These are phyloP conservation scores for Lipomyces sp. DNA, from an alignment of 805 yeast genomes.

Conservation along the genomic window DNA sequence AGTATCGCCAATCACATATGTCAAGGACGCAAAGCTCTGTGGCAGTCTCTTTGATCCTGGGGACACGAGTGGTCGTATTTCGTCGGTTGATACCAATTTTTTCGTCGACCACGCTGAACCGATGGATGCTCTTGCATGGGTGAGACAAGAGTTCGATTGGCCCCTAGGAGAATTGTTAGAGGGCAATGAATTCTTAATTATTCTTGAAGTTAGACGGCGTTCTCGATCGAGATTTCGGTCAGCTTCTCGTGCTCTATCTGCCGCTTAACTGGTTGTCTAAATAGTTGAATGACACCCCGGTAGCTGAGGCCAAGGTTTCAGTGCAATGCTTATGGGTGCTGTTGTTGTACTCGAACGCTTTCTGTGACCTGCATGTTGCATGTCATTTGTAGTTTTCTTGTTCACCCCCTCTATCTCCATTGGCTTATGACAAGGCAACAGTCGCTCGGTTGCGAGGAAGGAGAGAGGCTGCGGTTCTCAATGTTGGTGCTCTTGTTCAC, in stretches of 20 bases:
- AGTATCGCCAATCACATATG: conserved; percentile 2
- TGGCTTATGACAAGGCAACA: too few species aligned
- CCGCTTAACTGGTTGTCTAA: not conserved
- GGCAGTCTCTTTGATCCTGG: conserved; percentile 8
- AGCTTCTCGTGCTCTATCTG: conserved; percentile 6
- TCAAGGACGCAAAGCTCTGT: conserved; percentile 8
- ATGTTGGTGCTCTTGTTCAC: too few species aligned
- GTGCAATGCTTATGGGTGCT: conserved; percentile 7
- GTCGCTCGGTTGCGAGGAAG: too few species aligned
- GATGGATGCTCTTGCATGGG: conserved; percentile 9
- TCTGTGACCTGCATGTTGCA: too few species aligned
- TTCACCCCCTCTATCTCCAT: too few species aligned
- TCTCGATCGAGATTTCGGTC: conserved; percentile 1
- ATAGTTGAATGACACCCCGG: conserved; percentile 1
- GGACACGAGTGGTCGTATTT: conserved; percentile 6
- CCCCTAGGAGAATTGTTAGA: conserved; percentile 7
- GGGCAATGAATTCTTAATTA: conserved; percentile 6
- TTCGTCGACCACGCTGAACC: conserved; percentile 9
- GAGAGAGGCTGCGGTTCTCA: too few species aligned
- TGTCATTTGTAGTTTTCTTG: too few species aligned
- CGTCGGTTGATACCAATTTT: conserved; percentile 6
- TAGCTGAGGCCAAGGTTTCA: not conserved
- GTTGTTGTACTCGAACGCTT: not conserved
- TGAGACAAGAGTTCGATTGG: conserved; percentile 7
- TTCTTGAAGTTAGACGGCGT: conserved; percentile 7